These are phyloP conservation scores for Elsinoe ampelina DNA, from an alignment of 2,329 filamentous ascomycete species.

Conservation along the genomic window DNA sequence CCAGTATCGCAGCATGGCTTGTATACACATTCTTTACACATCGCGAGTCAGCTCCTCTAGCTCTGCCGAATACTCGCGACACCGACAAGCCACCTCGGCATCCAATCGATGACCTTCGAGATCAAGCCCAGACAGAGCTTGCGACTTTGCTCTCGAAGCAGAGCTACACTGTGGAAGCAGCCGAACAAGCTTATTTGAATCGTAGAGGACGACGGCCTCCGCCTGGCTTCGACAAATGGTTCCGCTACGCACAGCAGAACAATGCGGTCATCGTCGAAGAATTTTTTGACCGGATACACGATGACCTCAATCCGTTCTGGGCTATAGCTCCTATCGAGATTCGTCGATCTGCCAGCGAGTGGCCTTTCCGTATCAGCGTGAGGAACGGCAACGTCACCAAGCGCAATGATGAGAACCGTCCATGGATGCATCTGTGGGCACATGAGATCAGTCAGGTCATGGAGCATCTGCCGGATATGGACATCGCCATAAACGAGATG, in stretches of 20 bases:
- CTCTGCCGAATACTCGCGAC: conserved; percentile 19
- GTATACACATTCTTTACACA: neutral
- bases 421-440: conserved; percentile 35
- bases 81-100: conserved; percentile 20
- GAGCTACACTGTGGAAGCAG: conserved; percentile 28
- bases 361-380: conserved; percentile 32
- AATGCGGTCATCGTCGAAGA: conserved; percentile 40
- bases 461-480: conserved; percentile 35
- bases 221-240: conserved; percentile 42
- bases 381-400: conserved; percentile 31
- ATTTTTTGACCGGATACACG: conserved; percentile 44
- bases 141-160: conserved; percentile 28
- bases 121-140: conserved; percentile 27
- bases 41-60: neutral
- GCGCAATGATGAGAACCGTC: conserved; percentile 16
- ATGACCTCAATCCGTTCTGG: conserved; percentile 43
- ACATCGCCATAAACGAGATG: conserved; percentile 41
- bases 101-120: conserved; percentile 32
- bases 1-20: conserved; percentile 1
- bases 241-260: conserved; percentile 34
- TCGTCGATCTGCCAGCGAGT: conserved; percentile 32
- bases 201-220: conserved; percentile 42
- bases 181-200: conserved; percentile 35
- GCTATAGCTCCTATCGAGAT: conserved; percentile 34
- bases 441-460: conserved; percentile 32